These are phyloP conservation scores for Oryza rufipogon DNA, from an alignment of 176 grass and related monocot species.

Conservation along the genomic window DNA sequence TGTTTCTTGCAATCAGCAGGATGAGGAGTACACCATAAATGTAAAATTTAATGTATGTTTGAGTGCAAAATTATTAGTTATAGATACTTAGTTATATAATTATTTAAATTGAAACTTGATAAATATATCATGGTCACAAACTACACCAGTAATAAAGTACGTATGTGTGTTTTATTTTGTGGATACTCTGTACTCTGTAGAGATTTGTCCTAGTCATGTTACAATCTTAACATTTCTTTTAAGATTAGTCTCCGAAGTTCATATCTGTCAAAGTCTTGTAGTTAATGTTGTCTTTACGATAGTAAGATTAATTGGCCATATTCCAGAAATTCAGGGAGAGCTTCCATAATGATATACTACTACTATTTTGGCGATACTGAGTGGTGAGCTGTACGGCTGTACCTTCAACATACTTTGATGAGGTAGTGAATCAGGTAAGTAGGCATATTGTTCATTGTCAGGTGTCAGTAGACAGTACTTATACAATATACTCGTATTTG, in stretches of 20 bases:
- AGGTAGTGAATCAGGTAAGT: constrained; percentile 15
- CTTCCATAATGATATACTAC: neutral
- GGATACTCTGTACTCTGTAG: neutral
- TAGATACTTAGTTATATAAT: neutral
- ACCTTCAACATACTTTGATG: constrained; percentile 3
- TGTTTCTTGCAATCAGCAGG: constrained; percentile 7
- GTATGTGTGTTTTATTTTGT: neutral
- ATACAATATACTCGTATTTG: neutral
- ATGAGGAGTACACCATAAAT: constrained; percentile 6
- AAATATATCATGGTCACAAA: constrained; percentile 15
- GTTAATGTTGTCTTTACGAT: constrained; percentile 24
- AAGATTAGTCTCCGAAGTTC: constrained; percentile 24
- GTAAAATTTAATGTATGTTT: constrained; percentile 1
- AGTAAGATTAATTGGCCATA: constrained; percentile 23
- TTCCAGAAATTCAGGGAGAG: constrained; percentile 4
- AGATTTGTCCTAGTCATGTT: constrained; percentile 15
- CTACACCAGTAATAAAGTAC: neutral
- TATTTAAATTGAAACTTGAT: constrained; percentile 3
- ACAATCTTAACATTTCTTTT: neutral
- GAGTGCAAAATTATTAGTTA: neutral
- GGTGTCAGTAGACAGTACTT: neutral
- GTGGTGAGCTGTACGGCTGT: constrained; percentile 10
- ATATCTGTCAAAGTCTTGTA: constrained; percentile 14
- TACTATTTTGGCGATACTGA: constrained; percentile 1
- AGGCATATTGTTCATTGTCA: neutral